Evolutionary conservation across 805 yeast genomes (phyloP).

Genomic region (Cyberlindnera xylosilytica): DNA sequence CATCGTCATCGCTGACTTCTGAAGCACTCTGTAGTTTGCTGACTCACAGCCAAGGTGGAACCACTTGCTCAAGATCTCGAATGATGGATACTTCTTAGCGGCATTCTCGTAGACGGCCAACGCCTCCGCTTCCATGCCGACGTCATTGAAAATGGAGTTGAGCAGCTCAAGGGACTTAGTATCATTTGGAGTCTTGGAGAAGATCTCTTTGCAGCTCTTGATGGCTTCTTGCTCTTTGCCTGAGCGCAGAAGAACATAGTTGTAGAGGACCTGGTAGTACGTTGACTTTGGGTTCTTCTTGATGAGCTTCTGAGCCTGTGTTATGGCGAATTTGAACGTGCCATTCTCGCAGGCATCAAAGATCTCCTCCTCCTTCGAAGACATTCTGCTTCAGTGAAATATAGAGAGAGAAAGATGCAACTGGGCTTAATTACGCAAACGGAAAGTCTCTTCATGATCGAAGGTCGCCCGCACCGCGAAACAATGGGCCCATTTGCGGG

Average conservation of each 20-base stretch:
- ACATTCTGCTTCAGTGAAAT: slow-evolving; percentile 21
- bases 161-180: slow-evolving; percentile 48
- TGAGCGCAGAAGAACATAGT: slow-evolving; percentile 30
- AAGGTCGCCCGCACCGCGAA: too few species aligned
- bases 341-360: slow-evolving; percentile 48
- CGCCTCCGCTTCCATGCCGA: slow-evolving; percentile 40
- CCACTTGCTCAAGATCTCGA: slow-evolving; percentile 51
- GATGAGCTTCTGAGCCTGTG: slow-evolving; percentile 44
- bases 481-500: too few species aligned
- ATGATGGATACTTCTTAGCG: slow-evolving; percentile 52
- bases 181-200: slow-evolving; percentile 48
- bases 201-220: slow-evolving; percentile 22
- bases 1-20: slow-evolving; percentile 48
- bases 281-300: slow-evolving; percentile 55
- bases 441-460: too few species aligned
- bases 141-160: slow-evolving; percentile 40
- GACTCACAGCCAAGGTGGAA: slow-evolving; percentile 47
- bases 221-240: slow-evolving; percentile 30
- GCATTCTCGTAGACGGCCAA: slow-evolving; percentile 54
- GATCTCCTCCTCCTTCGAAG: slow-evolving; percentile 33
- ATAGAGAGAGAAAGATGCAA: background rate
- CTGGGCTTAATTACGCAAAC: too few species aligned
- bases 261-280: slow-evolving; percentile 39
- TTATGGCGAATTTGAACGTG: slow-evolving; percentile 50
- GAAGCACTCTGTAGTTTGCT: slow-evolving; percentile 49